phyloP scores from a whole-genome alignment of 768 basidiomycete species.

The Boletus rubropictus region DNA sequence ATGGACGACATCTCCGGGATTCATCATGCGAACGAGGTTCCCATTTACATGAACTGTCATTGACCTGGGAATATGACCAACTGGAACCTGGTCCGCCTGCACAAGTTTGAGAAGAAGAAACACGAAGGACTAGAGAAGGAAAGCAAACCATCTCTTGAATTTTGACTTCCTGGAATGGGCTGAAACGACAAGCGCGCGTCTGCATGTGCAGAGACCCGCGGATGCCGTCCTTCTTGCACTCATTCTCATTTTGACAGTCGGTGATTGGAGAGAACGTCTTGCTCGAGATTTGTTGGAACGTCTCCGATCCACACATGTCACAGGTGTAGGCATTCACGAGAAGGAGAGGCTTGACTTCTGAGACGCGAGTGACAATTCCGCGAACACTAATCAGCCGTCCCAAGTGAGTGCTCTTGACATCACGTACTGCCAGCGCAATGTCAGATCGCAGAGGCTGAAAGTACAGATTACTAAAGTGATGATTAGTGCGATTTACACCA shows the following conservation, averaged over 20 bases:
- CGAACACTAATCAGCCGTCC: constrained; percentile 93
- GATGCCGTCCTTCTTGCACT: constrained; percentile 81
- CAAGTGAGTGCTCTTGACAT: constrained; percentile 81
- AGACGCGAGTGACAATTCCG: constrained; percentile 97
- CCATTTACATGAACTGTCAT: constrained; percentile 97
- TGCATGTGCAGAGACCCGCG: constrained; percentile 96
- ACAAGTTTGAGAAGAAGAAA: constrained; percentile 7
- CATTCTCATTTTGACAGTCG: constrained; percentile 81
- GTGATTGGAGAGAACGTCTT: constrained; percentile 86
- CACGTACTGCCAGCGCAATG: constrained; percentile 79
- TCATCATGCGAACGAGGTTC: constrained; percentile 81
- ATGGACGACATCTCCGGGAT: constrained; percentile 93
- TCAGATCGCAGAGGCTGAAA: constrained; percentile 82
- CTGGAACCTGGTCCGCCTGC: constrained; percentile 97
- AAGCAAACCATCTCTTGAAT: constrained; percentile 91
- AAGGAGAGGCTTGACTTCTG: constrained; percentile 96
- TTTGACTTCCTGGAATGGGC: constrained; percentile 97
- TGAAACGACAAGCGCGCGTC: constrained; percentile 93
- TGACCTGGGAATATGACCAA: constrained; percentile 96
- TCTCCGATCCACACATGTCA: constrained; percentile 96
- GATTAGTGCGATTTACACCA: constrained; percentile 4
- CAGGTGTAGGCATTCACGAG: constrained; percentile 98
- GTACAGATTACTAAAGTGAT: constrained; percentile 73
- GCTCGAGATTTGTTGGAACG: constrained; percentile 93
- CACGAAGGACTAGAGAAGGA: not conserved